Percentiles rank a stretch among this genome's conserved stretches.
Evolutionary conservation across 2,329 filamentous ascomycete genomes (phyloP).

Genomic region (Simplicillium sp.): DNA sequence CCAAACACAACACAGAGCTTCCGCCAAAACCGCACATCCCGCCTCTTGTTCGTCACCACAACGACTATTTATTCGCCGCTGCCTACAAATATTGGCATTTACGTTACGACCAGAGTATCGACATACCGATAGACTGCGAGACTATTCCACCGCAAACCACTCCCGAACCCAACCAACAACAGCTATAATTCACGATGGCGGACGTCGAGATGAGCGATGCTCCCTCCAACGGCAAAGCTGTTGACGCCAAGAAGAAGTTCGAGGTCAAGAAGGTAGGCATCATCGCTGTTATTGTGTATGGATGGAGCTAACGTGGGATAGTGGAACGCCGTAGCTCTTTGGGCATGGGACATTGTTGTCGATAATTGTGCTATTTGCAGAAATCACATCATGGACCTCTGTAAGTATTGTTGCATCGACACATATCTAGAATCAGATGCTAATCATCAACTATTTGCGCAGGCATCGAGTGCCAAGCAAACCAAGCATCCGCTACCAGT

Average conservation of each 20-base stretch:
- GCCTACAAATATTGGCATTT: too few species aligned
- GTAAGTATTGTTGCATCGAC: slow-evolving; percentile 39
- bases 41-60: too few species aligned
- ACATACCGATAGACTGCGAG: too few species aligned
- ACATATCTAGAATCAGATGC: slow-evolving; percentile 1
- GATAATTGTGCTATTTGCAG: slow-evolving; percentile 99
- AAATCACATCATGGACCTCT: slow-evolving; percentile 99
- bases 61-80: too few species aligned
- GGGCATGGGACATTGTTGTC: slow-evolving; percentile 99
- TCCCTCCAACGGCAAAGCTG: slow-evolving; percentile 39
- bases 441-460: slow-evolving; percentile 5
- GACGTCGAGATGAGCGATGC: slow-evolving; percentile 97
- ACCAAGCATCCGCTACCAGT: slow-evolving; percentile 92
- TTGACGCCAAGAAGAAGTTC: slow-evolving; percentile 83
- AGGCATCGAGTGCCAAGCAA: slow-evolving; percentile 98
- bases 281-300: neutral
- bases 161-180: too few species aligned
- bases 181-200: slow-evolving; percentile 50
- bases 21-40: too few species aligned
- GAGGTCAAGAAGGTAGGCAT: slow-evolving; percentile 89
- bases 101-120: too few species aligned
- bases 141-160: too few species aligned
- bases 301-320: slow-evolving; percentile 26
- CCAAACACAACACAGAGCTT: too few species aligned
- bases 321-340: slow-evolving; percentile 98